Conservation (phyloP, 1,139 yeast genomes). For the Zygoascus sp. region DNA sequence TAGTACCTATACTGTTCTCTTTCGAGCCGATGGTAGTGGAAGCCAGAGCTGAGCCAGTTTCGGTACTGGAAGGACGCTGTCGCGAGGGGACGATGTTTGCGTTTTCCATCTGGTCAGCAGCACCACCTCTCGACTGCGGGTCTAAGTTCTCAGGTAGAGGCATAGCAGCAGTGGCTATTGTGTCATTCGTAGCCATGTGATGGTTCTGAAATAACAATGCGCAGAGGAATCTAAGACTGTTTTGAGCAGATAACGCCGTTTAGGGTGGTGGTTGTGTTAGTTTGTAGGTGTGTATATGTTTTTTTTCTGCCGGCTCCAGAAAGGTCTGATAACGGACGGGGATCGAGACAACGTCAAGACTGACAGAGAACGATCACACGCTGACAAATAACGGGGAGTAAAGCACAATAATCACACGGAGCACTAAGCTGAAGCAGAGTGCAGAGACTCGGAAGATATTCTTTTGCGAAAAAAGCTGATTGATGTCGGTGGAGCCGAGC, state of each 20-base stretch:
- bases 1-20: not conserved
- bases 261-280: not conserved
- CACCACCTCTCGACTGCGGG: not conserved
- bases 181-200: not conserved
- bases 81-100: not conserved
- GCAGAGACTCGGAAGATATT: not conserved
- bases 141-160: not conserved
- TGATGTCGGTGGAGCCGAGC: not conserved
- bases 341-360: not conserved
- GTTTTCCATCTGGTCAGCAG: slow-evolving; percentile 1
- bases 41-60: not conserved
- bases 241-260: no score
- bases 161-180: slow-evolving; percentile 2
- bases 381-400: no score
- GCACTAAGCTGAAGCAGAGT: no score
- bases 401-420: no score
- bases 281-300: no score
- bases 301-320: no score
- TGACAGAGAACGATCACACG: not conserved
- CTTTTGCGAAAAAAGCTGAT: not conserved
- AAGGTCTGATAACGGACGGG: not conserved
- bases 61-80: not conserved
- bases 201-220: not conserved
- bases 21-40: not conserved
- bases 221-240: not conserved